Evolutionary conservation across 257 asterid genomes (phyloP), one percentile per base, ranked within the genome.

Genomic region (Lithospermum erythrorhizon): DNA sequence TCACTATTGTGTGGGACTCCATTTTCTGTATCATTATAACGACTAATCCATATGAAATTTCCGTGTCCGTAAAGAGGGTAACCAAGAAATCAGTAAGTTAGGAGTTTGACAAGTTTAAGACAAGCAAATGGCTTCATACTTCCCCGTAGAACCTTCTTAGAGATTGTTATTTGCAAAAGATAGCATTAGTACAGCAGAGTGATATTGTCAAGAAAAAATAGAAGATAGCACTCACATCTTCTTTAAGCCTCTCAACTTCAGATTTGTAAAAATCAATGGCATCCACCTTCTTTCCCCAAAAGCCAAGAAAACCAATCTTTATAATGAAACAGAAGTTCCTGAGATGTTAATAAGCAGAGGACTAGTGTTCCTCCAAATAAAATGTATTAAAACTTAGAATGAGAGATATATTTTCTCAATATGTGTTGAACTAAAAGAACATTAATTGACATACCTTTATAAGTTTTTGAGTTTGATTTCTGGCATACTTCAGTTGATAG

Each of bases 241-340:
- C 79, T 19, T 85, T 66, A 37, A 91, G 87, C 65, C 82, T 85
- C 74, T 83, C 84, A 48, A 91, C 73, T 76, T 83, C 96, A 66
- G 87, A 76, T 47, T 80, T 81, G 77, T 82, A 84, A 68, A 82
- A 65, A 23, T 91, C 87, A 68, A 91, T 86, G 45, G 94, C 94
- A 68, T 91, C 96, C 68, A 91, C 86, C 49, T 75, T 79, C 69
- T 85, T 73, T 35, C 98, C 98, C 21, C 74, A 73, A 35, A 84
- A 82, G 57, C 98, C 95, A 61, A 91, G 94, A 75, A 78, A 86
- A 58, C 98, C 96, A 72, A 82, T 83, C 96, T 87, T 94, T 69
- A 68, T 72, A 61, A 73, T 55, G 57, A 56, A 73, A 69, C 70
- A 63, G 51, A 52, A 53, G 61, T 76, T 57, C 62, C 73, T 57